Conservation (phyloP, 768 basidiomycete species). For the Rickenella mellea region DNA sequence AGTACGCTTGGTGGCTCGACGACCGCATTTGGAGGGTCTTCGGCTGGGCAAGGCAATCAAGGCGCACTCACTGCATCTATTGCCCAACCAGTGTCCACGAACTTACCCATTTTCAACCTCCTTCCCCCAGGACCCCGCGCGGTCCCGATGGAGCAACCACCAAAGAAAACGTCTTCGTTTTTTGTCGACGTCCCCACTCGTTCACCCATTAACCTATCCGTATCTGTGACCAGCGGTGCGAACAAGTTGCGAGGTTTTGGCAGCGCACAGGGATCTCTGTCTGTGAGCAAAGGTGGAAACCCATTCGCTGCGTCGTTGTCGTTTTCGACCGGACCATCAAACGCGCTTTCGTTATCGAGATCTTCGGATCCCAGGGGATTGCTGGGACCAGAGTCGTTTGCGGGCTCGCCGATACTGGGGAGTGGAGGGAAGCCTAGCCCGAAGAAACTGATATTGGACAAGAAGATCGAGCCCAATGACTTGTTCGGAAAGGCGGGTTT, state of each 20-base stretch:
- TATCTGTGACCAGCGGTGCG: constrained; percentile 29
- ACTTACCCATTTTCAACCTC: constrained; percentile 66
- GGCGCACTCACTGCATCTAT: constrained; percentile 76
- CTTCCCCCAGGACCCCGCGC: constrained; percentile 64
- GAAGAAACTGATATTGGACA: constrained; percentile 87
- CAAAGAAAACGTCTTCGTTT: constrained; percentile 71
- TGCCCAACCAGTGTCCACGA: constrained; percentile 70
- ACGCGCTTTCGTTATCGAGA: constrained; percentile 44
- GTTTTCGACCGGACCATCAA: constrained; percentile 45
- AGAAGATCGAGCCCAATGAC: constrained; percentile 68
- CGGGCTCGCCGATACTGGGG: constrained; percentile 49
- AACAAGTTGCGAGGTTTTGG: constrained; percentile 68
- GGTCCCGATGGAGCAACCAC: constrained; percentile 45
- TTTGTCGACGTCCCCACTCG: constrained; percentile 71
- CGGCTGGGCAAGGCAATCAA: constrained; percentile 36
- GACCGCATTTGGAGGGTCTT: constrained; percentile 29
- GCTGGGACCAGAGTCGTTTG: constrained; percentile 48
- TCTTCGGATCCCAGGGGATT: constrained; percentile 31
- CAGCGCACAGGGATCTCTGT: constrained; percentile 23
- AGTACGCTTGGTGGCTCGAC: constrained; percentile 17
- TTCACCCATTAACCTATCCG: constrained; percentile 43
- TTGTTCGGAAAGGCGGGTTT: constrained; percentile 33
- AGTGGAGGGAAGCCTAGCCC: constrained; percentile 71
- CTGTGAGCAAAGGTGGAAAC: constrained; percentile 10
- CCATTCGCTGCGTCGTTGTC: constrained; percentile 31